Evolutionary conservation across 2,329 filamentous ascomycete genomes (phyloP), one percentile per base, ranked within the genome.

Genomic region (Celoporthe dispersa): DNA sequence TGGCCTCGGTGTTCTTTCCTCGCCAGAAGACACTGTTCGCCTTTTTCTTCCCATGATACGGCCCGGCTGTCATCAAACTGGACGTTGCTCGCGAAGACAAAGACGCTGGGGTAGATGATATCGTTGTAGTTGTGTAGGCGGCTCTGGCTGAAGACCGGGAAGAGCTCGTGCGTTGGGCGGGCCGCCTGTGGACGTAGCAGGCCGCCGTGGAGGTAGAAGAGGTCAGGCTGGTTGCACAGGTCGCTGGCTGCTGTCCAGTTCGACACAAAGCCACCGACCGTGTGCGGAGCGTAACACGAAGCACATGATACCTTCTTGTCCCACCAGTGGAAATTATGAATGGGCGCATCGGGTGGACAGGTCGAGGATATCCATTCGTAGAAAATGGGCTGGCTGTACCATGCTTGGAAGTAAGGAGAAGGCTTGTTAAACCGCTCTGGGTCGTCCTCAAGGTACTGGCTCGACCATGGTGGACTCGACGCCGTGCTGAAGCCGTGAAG

Each of bases 101-200:
- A 63, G 37, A 63, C 60, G n/a, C 60, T 63, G n/a, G 60, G 60
- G 35, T 63, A 63, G n/a, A 63, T 63, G n/a, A 63, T 63, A n/a
- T 63, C 60, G 60, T 63, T 63, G 12, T 63, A 63, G 60, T 44
- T 63, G 60, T 63, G 60, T 22, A 63, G 35, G 12, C 60, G 60
- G n/a, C 60, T 63, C 60, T 63, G 60, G 60, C 60, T 63, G 60
- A 63, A 63, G 19, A 63, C 22, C 11, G 60, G 60, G n/a, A 63
- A 63, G 22, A 63, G 60, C 19, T 63, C 35, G 60, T 63, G 60
- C 14, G 60, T 44, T 7, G 60, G 60, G 35, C 60, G 60, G 37
- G 60, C 35, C 7, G 60, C 60, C n/a, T 63, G 60, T 25, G 60
- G 60, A 11, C 60, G 60, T 9, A 28, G n/a, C 11, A 63, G 60